Base-by-base conservation (phyloP, 345 rosid genomes). In the Eucalyptus viminalis region DNA sequence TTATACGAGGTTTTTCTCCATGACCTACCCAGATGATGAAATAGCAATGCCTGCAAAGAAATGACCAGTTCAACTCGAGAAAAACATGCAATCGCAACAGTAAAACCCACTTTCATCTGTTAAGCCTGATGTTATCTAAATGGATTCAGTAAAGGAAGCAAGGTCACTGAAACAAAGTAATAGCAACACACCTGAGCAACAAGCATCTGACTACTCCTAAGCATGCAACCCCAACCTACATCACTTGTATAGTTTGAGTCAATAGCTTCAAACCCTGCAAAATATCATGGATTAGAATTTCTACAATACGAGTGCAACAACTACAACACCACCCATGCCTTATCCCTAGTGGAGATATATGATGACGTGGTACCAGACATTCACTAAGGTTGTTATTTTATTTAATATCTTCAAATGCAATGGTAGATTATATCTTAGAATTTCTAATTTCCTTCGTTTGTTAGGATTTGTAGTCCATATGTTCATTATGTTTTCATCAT, bases 161-260 rank as follows among this genome's bases (percentile, higher is more conserved):
- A 86, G 67, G 47, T 40, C 85, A 40, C 47, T 40, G 47, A 76
- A 76, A 76, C 85, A 40, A 40, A 76, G 47, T 17, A 90, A 88
- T 8, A 65, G 49, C 58, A 88, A 80, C 86, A 86, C 86, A 94
- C 98, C 98, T 98, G 99, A 89, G 98, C 98, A 69, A 96, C 91
- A 86, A 98, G 97, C 99, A 98, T 98, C 93, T 98, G 99, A 92
- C 99, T 94, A 92, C 99, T 97, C 86, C 99, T 94, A 81, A 97
- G 93, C 99, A 98, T 98, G 95, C 99, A 98, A 88, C 99, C 99
- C 99, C 99, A 98, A 87, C 92, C 90, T 21, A 91, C 97, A 91
- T 98, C 99, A 91, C 95, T 97, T 7, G 96, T 95, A 86, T 92
- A 90, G 80, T 93, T 93, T 60, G 98, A 92, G 90, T 93, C 97